These are phyloP conservation scores for rapeseed (Brassica napus) DNA, from an alignment of 345 rosid genomes.

Conservation along the genomic window Da-Ae NC_063452.1:9322001-9322500, in stretches of 20 bases:
- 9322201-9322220: slow-evolving; percentile 15
- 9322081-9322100: slow-evolving; percentile 32
- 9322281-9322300: slow-evolving; percentile 2
- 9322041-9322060: slow-evolving; percentile 64
- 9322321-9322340: neutral
- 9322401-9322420: neutral
- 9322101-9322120: slow-evolving; percentile 26
- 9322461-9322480: neutral
- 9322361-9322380: neutral
- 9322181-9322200: slow-evolving; percentile 5
- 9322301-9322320: neutral
- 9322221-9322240: slow-evolving; percentile 13
- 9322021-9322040: slow-evolving; percentile 93
- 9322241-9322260: neutral
- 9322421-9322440: too few species aligned
- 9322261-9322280: slow-evolving; percentile 1
- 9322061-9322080: slow-evolving; percentile 7
- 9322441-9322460: neutral
- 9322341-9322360: neutral
- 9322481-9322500: neutral
- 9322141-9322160: slow-evolving; percentile 38
- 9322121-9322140: slow-evolving; percentile 33
- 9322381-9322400: neutral
- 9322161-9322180: slow-evolving; percentile 22
- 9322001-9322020: slow-evolving; percentile 82